Evolutionary conservation across 352 stramenopile genomes (phyloP).

Genomic region (Phytopythium montanum): DNA sequence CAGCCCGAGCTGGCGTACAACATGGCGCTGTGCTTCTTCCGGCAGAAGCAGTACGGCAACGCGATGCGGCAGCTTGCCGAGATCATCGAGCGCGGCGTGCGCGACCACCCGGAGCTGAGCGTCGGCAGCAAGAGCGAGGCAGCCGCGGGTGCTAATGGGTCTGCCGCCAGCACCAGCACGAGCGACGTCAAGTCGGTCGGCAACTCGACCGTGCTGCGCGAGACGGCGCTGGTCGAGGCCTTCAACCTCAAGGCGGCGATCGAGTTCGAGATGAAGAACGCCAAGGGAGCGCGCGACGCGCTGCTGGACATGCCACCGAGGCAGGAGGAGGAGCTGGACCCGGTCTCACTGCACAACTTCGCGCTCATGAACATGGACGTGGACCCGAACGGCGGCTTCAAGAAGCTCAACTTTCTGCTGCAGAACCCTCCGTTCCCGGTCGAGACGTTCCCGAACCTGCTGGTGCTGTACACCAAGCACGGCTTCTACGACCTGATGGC

Average conservation of each 20-base stretch:
- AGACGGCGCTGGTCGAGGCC: slow-evolving; percentile 92
- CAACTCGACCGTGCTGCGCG: slow-evolving; percentile 90
- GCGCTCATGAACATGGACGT: slow-evolving; percentile 94
- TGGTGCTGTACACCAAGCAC: slow-evolving; percentile 95
- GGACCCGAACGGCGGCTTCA: slow-evolving; percentile 91
- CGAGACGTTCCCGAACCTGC: slow-evolving; percentile 95
- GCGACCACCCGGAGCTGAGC: slow-evolving; percentile 91
- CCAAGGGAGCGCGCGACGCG: slow-evolving; percentile 79
- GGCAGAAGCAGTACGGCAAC: slow-evolving; percentile 88
- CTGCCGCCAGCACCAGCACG: slow-evolving; percentile 1
- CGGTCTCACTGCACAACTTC: slow-evolving; percentile 87
- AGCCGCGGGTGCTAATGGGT: slow-evolving; percentile 34
- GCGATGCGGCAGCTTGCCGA: slow-evolving; percentile 91
- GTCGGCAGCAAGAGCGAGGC: slow-evolving; percentile 91
- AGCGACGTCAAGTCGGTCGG: slow-evolving; percentile 85
- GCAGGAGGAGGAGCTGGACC: slow-evolving; percentile 92
- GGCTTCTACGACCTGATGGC: slow-evolving; percentile 94
- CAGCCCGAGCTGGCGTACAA: slow-evolving; percentile 94
- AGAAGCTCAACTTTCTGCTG: slow-evolving; percentile 96
- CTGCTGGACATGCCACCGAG: slow-evolving; percentile 92
- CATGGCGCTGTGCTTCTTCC: slow-evolving; percentile 95
- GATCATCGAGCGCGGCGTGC: slow-evolving; percentile 92
- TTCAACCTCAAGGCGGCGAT: slow-evolving; percentile 97
- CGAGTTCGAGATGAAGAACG: slow-evolving; percentile 94
- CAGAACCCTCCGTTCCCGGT: slow-evolving; percentile 92